These are phyloP conservation scores for Backusella tuberculispora DNA, from an alignment of 192 early-diverging fungal genomes.

Conservation along the genomic window DNA sequence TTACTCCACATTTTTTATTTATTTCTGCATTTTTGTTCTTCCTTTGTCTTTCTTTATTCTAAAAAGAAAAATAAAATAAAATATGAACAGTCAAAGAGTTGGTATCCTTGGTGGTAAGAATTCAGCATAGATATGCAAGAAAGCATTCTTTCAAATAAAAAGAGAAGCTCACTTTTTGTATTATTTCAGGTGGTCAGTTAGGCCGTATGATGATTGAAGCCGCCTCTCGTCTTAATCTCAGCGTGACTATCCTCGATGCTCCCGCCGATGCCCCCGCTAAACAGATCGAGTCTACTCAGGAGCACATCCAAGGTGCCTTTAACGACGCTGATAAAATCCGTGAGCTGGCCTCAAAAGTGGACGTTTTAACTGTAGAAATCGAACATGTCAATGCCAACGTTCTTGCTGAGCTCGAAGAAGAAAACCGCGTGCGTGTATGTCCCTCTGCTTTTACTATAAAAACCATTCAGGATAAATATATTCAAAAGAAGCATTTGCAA, in stretches of 20 bases:
- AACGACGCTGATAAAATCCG: slow-evolving; percentile 76
- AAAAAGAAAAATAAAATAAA: neutral
- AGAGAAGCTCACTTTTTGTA: slow-evolving; percentile 41
- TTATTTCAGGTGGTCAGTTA: slow-evolving; percentile 88
- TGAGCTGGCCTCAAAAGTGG: slow-evolving; percentile 71
- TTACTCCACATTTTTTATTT: neutral
- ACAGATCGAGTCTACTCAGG: slow-evolving; percentile 69
- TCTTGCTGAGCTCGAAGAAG: slow-evolving; percentile 63
- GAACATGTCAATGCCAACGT: slow-evolving; percentile 88
- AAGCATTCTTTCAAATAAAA: slow-evolving; percentile 18
- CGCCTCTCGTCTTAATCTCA: slow-evolving; percentile 87
- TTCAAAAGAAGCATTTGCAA: slow-evolving; percentile 84
- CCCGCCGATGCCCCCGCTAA: slow-evolving; percentile 80
- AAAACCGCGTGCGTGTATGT: slow-evolving; percentile 63
- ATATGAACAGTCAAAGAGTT: slow-evolving; percentile 55
- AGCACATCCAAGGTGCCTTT: slow-evolving; percentile 86
- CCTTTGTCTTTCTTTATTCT: neutral
- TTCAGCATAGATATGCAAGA: neutral
- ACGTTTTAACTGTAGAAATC: slow-evolving; percentile 97
- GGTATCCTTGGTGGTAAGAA: slow-evolving; percentile 58
- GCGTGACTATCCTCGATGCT: slow-evolving; percentile 84
- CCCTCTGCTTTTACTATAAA: slow-evolving; percentile 83
- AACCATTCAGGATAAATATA: slow-evolving; percentile 96
- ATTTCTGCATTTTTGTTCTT: slow-evolving; percentile 15
- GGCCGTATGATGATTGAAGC: slow-evolving; percentile 98